phyloP scores from a whole-genome alignment of 805 yeast species.

The Kuraishia piskuri region DNA sequence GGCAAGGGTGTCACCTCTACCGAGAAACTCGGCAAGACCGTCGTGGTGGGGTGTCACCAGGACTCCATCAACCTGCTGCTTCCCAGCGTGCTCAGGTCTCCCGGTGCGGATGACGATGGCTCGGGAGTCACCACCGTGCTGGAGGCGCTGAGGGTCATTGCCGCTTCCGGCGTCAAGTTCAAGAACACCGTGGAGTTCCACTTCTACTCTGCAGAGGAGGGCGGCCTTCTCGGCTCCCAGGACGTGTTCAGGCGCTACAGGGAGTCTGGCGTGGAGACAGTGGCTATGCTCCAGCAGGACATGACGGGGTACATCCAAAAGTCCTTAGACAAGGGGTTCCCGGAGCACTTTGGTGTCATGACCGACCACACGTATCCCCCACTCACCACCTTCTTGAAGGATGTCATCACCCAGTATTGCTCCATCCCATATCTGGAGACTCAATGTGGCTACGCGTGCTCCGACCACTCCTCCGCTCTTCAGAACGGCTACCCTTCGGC shows the following conservation, averaged over 20 bases:
- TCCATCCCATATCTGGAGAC: conserved; percentile 66
- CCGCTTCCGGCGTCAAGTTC: conserved; percentile 17
- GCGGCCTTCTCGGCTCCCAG: conserved; percentile 79
- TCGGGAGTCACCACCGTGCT: conserved; percentile 76
- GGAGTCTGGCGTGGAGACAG: conserved; percentile 39
- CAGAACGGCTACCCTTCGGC: conserved; percentile 80
- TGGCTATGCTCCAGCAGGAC: conserved; percentile 89
- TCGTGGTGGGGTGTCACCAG: conserved; percentile 84
- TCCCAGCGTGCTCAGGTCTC: conserved; percentile 64
- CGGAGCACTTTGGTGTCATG: conserved; percentile 72
- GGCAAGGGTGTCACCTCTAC: conserved; percentile 31
- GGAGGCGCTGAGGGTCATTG: conserved; percentile 63
- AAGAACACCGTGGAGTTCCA: conserved; percentile 82
- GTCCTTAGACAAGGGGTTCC: conserved; percentile 37
- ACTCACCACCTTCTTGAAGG: conserved; percentile 54
- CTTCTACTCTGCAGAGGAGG: conserved; percentile 93
- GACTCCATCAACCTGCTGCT: conserved; percentile 73
- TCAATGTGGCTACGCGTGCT: conserved; percentile 84
- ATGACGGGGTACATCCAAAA: conserved; percentile 77
- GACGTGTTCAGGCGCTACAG: conserved; percentile 60
- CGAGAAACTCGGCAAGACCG: conserved; percentile 31
- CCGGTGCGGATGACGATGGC: conserved; percentile 96
- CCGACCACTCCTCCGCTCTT: conserved; percentile 85
- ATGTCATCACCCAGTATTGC: conserved; percentile 54
- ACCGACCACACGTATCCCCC: conserved; percentile 53